phyloP scores from a whole-genome alignment of 1,139 yeast genomes.

The Magnusiomyces suaveolens region DNA sequence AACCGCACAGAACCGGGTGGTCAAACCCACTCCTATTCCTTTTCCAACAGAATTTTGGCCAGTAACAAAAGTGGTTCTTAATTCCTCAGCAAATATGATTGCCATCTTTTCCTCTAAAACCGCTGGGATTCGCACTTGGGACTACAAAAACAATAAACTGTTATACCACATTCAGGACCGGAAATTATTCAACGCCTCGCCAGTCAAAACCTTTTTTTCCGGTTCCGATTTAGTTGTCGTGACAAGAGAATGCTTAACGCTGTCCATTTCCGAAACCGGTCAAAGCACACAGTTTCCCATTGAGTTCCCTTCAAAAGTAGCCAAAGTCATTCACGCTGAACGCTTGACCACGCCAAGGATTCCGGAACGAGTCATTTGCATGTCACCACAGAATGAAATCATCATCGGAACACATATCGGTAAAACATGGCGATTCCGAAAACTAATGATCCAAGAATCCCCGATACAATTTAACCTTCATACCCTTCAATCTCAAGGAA shows the following conservation, averaged over 20 bases:
- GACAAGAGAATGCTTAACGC: constrained; percentile 16
- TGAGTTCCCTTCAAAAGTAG: constrained; percentile 13
- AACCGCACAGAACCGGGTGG: constrained; percentile 5
- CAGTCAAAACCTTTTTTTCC: constrained; percentile 20
- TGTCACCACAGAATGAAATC: constrained; percentile 43
- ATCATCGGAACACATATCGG: constrained; percentile 57
- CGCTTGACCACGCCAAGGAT: constrained; percentile 62
- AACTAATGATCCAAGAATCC: constrained; percentile 38
- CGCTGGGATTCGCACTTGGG: constrained; percentile 18
- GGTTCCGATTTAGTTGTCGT: constrained; percentile 20
- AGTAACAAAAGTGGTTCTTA: constrained; percentile 48
- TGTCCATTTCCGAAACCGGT: constrained; percentile 20
- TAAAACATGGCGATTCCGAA: constrained; percentile 55
- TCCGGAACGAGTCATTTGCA: constrained; percentile 58
- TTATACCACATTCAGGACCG: constrained; percentile 15
- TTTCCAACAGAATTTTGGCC: constrained; percentile 53
- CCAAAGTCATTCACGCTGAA: constrained; percentile 41
- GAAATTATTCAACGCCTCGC: constrained; percentile 11
- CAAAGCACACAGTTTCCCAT: constrained; percentile 9
- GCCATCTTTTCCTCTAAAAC: constrained; percentile 41
- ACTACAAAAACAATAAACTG: constrained; percentile 13
- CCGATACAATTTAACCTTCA: constrained; percentile 12
- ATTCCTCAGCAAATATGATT: constrained; percentile 51
- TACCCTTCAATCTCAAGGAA: constrained; percentile 12
- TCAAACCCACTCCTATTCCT: constrained; percentile 37